phyloP scores from a whole-genome alignment of 768 basidiomycete genomes.

The Boletus tomentosulus region DNA sequence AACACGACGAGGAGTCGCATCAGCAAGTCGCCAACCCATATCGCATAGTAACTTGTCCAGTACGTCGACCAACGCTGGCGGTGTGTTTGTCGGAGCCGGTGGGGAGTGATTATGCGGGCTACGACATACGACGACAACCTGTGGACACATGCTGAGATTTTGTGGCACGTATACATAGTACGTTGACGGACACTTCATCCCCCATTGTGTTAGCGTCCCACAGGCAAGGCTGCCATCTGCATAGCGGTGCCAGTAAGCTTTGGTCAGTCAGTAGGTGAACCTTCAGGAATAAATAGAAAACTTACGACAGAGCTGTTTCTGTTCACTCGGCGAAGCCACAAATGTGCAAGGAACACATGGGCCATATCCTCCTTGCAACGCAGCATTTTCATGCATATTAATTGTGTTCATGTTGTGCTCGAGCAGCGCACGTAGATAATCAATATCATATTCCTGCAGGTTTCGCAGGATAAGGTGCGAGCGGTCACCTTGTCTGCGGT shows the following conservation, averaged over 20 bases:
- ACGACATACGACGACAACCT: conserved; percentile 9
- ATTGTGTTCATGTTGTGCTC: neutral
- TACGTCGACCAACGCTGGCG: neutral
- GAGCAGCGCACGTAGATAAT: neutral
- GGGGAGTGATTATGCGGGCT: conserved; percentile 5
- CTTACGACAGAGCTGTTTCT: neutral
- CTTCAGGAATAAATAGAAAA: no score
- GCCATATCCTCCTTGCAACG: neutral
- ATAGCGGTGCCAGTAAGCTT: no score
- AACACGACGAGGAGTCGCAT: neutral
- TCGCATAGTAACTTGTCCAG: neutral
- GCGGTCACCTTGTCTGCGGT: neutral
- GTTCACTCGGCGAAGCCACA: neutral
- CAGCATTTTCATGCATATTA: neutral
- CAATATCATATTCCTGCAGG: conserved; percentile 2
- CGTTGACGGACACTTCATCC: no score
- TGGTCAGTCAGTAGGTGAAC: no score
- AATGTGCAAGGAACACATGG: neutral
- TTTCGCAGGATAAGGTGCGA: conserved; percentile 1
- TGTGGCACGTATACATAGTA: no score
- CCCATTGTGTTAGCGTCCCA: no score
- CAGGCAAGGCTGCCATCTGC: no score
- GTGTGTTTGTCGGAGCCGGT: neutral
- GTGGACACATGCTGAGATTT: no score
- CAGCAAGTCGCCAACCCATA: neutral